Evolutionary conservation across 2,329 filamentous ascomycete genomes (phyloP), one percentile per base, ranked within the genome.

Genomic region (Phialophora chinensis): DNA sequence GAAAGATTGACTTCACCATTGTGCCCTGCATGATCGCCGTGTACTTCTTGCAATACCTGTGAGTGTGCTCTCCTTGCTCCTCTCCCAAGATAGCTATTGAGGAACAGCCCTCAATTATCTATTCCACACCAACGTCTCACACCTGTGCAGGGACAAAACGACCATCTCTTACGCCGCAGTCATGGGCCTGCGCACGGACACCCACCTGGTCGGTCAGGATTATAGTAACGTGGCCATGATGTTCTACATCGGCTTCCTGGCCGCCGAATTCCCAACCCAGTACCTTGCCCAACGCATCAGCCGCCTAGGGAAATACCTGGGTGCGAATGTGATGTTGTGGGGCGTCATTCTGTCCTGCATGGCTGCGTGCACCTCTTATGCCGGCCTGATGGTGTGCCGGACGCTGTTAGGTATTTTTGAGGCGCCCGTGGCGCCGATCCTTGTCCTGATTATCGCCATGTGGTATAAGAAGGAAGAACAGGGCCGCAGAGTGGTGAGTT

Each of bases 201-300:
- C 84, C 0, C 75, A 79, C 23, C 85, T 86, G 69, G 79, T 75
- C 1, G 73, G 77, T 12, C 76, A 77, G 0, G 75, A 86, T 60
- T 87, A 87, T 67, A 80, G 79, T 55, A 86, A 84, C 84, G 79
- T 86, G 20, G 82, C 83, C 1, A 83, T 79, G 25, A 82, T 86
- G 4, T 87, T 86, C 72, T 87, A 86, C 67, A 78, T 87, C 20
- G 84, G 79, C 3, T 80, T 79, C 55, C 11, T 84, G 3, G 72
- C 77, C 0, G 80, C 79, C 1, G 81, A 83, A 52, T 81, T 80
- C 60, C 79, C 80, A 0, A 79, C 80, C 31, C 77, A 77, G 55
- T 73, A 75, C 42, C 68, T 77, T 3, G 74, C 75, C 3, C 75
- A 77, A 60, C 74, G 72, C 25, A 73, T 76, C 7, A 71, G 69